phyloP scores from a whole-genome alignment of 768 basidiomycete species.

The Podaxis sp. region DNA sequence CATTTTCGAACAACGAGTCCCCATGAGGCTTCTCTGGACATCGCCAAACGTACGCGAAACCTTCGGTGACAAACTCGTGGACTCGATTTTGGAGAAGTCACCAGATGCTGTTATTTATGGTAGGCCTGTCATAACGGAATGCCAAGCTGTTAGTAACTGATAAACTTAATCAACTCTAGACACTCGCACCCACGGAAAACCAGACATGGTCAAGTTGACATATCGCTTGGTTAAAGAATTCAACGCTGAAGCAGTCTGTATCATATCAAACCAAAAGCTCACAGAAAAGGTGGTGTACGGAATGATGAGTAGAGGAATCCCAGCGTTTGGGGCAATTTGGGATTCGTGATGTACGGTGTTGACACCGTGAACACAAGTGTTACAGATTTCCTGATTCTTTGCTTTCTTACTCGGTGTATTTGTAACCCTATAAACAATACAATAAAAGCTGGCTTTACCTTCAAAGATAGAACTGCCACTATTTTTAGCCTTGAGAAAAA shows the following conservation, averaged over 20 bases:
- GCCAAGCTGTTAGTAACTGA: background rate
- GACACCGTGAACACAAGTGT: too few relatives aligned
- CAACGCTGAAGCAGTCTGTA: conserved; percentile 52
- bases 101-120: conserved; percentile 61
- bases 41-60: conserved; percentile 60
- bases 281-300: conserved; percentile 60
- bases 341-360: conserved; percentile 40
- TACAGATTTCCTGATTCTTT: too few relatives aligned
- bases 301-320: conserved; percentile 58
- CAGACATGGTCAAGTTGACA: conserved; percentile 49
- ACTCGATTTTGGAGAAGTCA: conserved; percentile 49
- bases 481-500: too few relatives aligned
- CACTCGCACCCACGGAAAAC: conserved; percentile 44
- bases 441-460: too few relatives aligned
- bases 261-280: conserved; percentile 59
- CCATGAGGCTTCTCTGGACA: conserved; percentile 61
- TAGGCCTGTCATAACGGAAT: conserved; percentile 23
- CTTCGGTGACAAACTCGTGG: conserved; percentile 61
- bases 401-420: too few relatives aligned
- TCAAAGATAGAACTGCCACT: too few relatives aligned
- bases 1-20: conserved; percentile 49
- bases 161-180: conserved; percentile 25
- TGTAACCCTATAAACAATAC: too few relatives aligned
- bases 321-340: conserved; percentile 65
- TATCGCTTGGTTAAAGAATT: conserved; percentile 47